Evolutionary conservation across 305 asterid species (phyloP), one percentile per base, ranked within the genome.

Genomic region (Solanum hybrid): DNA sequence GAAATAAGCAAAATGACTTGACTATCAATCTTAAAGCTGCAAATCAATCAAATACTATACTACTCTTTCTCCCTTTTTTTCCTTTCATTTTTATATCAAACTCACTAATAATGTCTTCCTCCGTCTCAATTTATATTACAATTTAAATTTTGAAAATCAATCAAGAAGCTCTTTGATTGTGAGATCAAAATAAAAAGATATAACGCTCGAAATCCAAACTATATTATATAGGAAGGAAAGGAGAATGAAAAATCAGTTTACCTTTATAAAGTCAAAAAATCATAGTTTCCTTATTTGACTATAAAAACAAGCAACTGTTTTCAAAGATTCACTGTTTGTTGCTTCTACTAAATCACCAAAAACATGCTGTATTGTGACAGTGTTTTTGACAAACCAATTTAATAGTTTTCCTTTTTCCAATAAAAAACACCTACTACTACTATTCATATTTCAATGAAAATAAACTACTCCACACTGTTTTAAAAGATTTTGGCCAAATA

Each of bases 311-410:
- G 35, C 86, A 38, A 80, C 86, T 40, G 13, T 6, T 38, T 26
- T 24, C 66, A 26, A 80, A 38, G 36, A 40, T 80, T 80, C 60
- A 79, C 60, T 79, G 5, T 79, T 79, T n/a, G 60, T 79, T 79
- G 85, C 60, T 79, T 36, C 60, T 79, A n/a, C 60, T 79, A 36
- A 79, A 79, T n/a, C 60, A 79, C n/a, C 85, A 79, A 79, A 78
- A 78, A 6, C 46, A 78, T 35, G 17, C 85, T 35, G 51, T 22
- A 2, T 35, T 69, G 32, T 40, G 51, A 78, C 84, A 78, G 27
- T 78, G 46, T 7, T 78, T 22, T 78, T 78, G 56, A 35, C 51
- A 78, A 22, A 22, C 6, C 56, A 79, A 36, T 79, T n/a, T 27
- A 5, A 36, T 79, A 5, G 31, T 14, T 79, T 79, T 79, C 60